Conservation (phyloP, 2,329 filamentous ascomycete genomes). For the Ophioceras dolichostomum region DNA sequence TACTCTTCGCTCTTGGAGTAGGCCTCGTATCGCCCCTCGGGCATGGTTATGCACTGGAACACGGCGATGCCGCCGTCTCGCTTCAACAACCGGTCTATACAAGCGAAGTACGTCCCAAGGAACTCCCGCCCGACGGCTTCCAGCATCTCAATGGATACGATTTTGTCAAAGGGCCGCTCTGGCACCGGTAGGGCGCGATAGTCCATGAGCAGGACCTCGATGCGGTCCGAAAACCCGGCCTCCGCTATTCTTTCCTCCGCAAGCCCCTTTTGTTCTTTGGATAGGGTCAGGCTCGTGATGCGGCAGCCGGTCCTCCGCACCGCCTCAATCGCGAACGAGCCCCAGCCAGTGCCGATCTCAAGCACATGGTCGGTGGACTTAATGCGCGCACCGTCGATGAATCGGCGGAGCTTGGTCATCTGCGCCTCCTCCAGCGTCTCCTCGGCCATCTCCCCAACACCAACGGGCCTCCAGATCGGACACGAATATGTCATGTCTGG, state of each 20-base stretch:
- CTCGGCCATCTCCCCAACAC: slow-evolving; percentile 8
- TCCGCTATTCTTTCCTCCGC: slow-evolving; percentile 52
- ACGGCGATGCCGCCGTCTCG: slow-evolving; percentile 52
- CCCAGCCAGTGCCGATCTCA: slow-evolving; percentile 69
- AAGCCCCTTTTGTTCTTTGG: slow-evolving; percentile 54
- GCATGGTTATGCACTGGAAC: slow-evolving; percentile 71
- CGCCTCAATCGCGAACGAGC: slow-evolving; percentile 59
- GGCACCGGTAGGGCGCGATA: slow-evolving; percentile 50
- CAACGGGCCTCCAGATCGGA: slow-evolving; percentile 46
- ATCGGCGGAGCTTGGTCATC: slow-evolving; percentile 51
- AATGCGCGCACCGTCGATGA: slow-evolving; percentile 53
- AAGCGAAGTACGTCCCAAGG: slow-evolving; percentile 53
- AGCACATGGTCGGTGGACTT: slow-evolving; percentile 55
- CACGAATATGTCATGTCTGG: slow-evolving; percentile 70
- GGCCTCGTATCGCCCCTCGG: slow-evolving; percentile 51
- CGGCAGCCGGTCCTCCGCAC: slow-evolving; percentile 53
- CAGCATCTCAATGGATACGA: slow-evolving; percentile 68
- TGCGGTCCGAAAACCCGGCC: slow-evolving; percentile 46
- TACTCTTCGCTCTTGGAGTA: slow-evolving; percentile 55
- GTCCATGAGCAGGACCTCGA: slow-evolving; percentile 55
- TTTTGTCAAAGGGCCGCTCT: slow-evolving; percentile 48
- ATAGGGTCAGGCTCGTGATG: slow-evolving; percentile 57
- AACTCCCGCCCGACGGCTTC: slow-evolving; percentile 61
- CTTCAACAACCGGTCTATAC: slow-evolving; percentile 52
- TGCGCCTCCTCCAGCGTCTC: slow-evolving; percentile 56